Evolutionary conservation across 352 stramenopile species (phyloP).

Genomic region (Pseudoperonospora humuli): DNA sequence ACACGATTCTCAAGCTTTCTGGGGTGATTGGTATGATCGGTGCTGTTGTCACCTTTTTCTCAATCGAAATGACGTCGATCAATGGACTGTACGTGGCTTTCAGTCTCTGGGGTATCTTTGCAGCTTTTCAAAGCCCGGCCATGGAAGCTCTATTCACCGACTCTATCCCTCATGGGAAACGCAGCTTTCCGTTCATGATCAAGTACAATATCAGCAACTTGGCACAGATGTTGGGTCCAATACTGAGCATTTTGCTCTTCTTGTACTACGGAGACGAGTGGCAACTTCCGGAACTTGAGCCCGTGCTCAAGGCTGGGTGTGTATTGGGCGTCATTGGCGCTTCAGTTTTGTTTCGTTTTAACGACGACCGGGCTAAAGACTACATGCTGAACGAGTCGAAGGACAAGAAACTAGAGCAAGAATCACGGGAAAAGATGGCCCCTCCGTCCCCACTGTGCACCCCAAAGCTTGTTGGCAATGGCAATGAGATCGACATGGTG

Average conservation of each 20-base stretch:
- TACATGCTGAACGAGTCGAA: too few species aligned
- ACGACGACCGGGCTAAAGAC: slow-evolving; percentile 79
- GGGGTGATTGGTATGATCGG: too few species aligned
- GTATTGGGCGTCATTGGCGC: slow-evolving; percentile 51
- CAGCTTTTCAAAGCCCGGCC: slow-evolving; percentile 60
- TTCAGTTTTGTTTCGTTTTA: slow-evolving; percentile 61
- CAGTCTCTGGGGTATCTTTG: slow-evolving; percentile 70
- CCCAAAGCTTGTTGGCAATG: too few species aligned
- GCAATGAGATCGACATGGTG: too few species aligned
- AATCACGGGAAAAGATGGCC: too few species aligned
- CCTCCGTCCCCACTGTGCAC: too few species aligned
- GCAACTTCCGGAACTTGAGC: slow-evolving; percentile 45
- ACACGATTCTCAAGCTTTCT: too few species aligned
- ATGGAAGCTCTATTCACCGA: slow-evolving; percentile 81
- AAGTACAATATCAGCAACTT: too few species aligned
- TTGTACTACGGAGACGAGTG: slow-evolving; percentile 62
- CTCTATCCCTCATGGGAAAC: slow-evolving; percentile 55
- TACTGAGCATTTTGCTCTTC: slow-evolving; percentile 60
- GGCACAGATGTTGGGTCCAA: too few species aligned
- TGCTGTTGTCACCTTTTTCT: too few species aligned
- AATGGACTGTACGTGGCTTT: slow-evolving; percentile 68
- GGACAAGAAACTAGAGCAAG: too few species aligned
- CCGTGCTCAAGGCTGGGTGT: slow-evolving; percentile 58
- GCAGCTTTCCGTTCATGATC: slow-evolving; percentile 57
- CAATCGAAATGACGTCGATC: too few species aligned